Evolutionary conservation across 108 stramenopile genomes (phyloP).

Genomic region (Nannochloropsis oceanica): DNA sequence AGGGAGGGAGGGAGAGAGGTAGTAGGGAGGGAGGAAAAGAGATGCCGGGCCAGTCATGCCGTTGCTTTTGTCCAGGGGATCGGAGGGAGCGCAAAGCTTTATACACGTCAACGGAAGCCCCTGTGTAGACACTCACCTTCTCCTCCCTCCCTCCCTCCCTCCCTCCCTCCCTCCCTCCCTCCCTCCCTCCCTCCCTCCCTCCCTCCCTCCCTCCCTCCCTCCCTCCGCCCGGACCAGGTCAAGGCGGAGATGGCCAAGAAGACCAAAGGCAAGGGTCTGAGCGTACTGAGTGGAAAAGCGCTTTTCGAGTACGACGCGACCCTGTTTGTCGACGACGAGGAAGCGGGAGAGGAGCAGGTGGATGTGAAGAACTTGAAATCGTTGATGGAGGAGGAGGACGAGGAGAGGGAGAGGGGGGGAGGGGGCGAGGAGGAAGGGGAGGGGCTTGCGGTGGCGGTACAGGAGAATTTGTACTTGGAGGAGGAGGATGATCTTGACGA

Average conservation of each 20-base stretch:
- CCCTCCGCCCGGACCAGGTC: background rate
- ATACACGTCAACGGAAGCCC: too few relatives aligned
- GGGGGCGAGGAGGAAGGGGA: slow-evolving; percentile 4
- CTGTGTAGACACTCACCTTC: too few relatives aligned
- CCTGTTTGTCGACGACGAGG: slow-evolving; percentile 25
- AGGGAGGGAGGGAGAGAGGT: background rate
- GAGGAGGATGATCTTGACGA: slow-evolving; percentile 19
- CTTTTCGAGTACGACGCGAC: slow-evolving; percentile 32
- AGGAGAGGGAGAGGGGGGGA: background rate
- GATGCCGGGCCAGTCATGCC: too few relatives aligned
- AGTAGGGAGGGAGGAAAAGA: too few relatives aligned
- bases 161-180: background rate
- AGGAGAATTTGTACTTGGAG: slow-evolving; percentile 7
- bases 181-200: background rate
- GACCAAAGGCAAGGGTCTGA: slow-evolving; percentile 28
- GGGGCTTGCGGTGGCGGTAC: background rate
- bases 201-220: background rate
- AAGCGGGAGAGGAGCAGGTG: slow-evolving; percentile 4
- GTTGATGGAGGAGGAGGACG: background rate
- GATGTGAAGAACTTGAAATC: slow-evolving; percentile 7
- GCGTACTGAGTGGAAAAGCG: slow-evolving; percentile 23
- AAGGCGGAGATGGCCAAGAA: slow-evolving; percentile 24
- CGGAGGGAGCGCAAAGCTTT: too few relatives aligned
- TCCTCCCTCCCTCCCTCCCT: background rate
- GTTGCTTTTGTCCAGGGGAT: too few relatives aligned